A percentile compares a stretch with the other conserved stretches of the same genome.
These are phyloP conservation scores for Blastobotrys serpentis DNA, from an alignment of 1,139 yeast genomes.

Conservation along the genomic window DNA sequence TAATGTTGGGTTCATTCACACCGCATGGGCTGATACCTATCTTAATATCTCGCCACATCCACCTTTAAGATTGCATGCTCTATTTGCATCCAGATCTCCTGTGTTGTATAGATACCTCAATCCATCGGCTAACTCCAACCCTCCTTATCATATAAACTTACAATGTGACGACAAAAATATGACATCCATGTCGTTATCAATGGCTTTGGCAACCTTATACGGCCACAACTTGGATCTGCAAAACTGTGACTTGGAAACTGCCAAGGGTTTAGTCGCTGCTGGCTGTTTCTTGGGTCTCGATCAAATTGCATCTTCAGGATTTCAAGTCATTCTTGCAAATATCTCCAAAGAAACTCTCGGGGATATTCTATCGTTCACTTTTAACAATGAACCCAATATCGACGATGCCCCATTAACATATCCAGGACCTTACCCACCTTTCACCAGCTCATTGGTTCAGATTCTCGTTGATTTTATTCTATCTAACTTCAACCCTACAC, in stretches of 20 bases:
- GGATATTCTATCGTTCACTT: conserved; percentile 32
- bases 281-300: conserved; percentile 36
- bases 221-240: conserved; percentile 34
- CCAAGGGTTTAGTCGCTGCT: conserved; percentile 36
- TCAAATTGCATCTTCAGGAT: conserved; percentile 32
- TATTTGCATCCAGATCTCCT: conserved; percentile 38
- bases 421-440: conserved; percentile 39
- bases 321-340: conserved; percentile 25
- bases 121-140: conserved; percentile 26
- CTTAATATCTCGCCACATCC: conserved; percentile 33
- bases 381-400: conserved; percentile 11
- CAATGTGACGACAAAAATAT: conserved; percentile 54
- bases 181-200: conserved; percentile 39
- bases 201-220: conserved; percentile 39
- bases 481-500: conserved; percentile 25
- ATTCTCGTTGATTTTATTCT: conserved; percentile 30
- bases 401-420: conserved; percentile 27
- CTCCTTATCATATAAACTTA: conserved; percentile 55
- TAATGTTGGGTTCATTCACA: conserved; percentile 38
- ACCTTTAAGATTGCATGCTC: conserved; percentile 37
- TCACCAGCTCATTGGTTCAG: conserved; percentile 31
- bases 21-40: conserved; percentile 41
- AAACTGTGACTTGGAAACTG: conserved; percentile 28
- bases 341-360: conserved; percentile 28
- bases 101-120: conserved; percentile 33